Evolutionary conservation across 2,329 filamentous ascomycete genomes (phyloP), one percentile per base, ranked within the genome.

Genomic region (Nemania diffusa): DNA sequence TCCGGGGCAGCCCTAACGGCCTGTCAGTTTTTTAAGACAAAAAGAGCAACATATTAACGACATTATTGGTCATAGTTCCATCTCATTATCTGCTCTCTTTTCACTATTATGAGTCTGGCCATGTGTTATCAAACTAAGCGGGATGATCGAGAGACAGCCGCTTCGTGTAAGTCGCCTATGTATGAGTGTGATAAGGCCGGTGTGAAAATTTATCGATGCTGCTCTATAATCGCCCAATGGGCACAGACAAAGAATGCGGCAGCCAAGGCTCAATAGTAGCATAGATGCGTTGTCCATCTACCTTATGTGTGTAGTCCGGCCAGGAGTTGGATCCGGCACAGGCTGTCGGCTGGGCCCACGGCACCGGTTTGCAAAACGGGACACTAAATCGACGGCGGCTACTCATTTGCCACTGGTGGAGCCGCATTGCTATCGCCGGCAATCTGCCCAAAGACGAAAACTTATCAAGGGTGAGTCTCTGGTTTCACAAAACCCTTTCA

Each of bases 291-390:
- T 63, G 59, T 67, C 40, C 24, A 27, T 56, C 46, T 24, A 27
- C 20, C 29, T 63, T n/a, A 48, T 48, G 32, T 22, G 29, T 50
- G 15, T 51, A 27, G 51, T 29, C 53, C 59, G 42, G 42, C 37
- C 42, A 48, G 32, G 46, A 46, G 27, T 48, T 42, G 27, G 57
- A 32, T 44, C 57, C 66, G 63, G 66, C 59, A 59, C 51, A 67
- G 69, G 69, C 69, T 70, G 46, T 70, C 69, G 69, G 69, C 42
- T 60, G 56, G 63, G 52, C 55, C 59, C 20, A 53, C 63, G 65
- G 65, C 50, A 62, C 67, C 64, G 67, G 67, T 34, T 34, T 15
- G 26, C 44, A 40, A 44, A 3, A 27, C 34, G 34, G 34, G 46
- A 34, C n/a, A 22, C 51, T 32, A 15, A 20, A 53, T 27, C 42